These are phyloP conservation scores for Urochloa ruziziensis DNA, from an alignment of 176 grass and related monocot species.

Conservation along the genomic window DNA sequence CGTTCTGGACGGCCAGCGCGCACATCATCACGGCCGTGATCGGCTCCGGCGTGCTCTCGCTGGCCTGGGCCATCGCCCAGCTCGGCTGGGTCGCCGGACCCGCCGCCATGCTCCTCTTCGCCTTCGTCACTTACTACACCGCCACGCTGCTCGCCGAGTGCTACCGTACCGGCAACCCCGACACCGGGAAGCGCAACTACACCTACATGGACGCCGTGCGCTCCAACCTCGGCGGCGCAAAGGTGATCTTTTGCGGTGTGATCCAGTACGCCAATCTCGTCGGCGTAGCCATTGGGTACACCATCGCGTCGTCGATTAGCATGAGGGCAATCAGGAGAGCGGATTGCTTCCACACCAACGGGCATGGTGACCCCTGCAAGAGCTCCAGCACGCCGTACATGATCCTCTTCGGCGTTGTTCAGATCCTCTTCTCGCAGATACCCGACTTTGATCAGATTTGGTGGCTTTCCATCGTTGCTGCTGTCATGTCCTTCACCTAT, in stretches of 20 bases:
- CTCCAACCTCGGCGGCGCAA: constrained; percentile 43
- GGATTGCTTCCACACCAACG: constrained; percentile 38
- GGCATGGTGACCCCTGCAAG: constrained; percentile 34
- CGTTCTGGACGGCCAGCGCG: constrained; percentile 49
- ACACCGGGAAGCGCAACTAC: constrained; percentile 43
- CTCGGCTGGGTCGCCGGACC: constrained; percentile 57
- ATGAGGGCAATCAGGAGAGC: constrained; percentile 42
- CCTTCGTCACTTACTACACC: constrained; percentile 45
- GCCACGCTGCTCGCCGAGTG: constrained; percentile 49
- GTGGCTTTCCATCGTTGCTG: constrained; percentile 58
- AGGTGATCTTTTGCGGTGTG: constrained; percentile 30
- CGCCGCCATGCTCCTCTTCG: constrained; percentile 45
- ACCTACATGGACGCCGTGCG: constrained; percentile 53
- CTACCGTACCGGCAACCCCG: constrained; percentile 43
- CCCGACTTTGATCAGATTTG: constrained; percentile 50
- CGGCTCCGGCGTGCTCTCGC: constrained; percentile 53
- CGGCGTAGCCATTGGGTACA: constrained; percentile 49
- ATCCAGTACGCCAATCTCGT: constrained; percentile 53
- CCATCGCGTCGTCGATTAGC: constrained; percentile 51
- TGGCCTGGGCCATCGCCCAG: constrained; percentile 52
- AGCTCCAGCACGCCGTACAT: constrained; percentile 44
- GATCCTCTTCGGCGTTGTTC: constrained; percentile 31
- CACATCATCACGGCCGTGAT: constrained; percentile 59
- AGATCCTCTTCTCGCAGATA: constrained; percentile 54
- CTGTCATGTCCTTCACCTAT: constrained; percentile 54